Conservation (phyloP, 768 basidiomycete species). For the Lepiota brunneoincarnata region DNA sequence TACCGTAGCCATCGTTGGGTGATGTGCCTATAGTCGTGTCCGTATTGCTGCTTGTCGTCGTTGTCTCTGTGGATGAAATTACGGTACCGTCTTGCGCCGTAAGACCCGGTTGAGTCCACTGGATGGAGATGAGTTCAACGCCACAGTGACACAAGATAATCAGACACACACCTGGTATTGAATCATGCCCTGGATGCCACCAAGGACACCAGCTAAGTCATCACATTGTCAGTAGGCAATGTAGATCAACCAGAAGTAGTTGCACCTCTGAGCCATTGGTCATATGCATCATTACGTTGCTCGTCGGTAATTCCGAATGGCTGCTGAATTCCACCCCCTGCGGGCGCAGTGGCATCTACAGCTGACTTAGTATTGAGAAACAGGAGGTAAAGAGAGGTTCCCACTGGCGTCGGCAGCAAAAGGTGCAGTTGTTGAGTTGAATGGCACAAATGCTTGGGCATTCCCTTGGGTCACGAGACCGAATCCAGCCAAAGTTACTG, state of each 20-base stretch:
- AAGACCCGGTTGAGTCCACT: conserved; percentile 58
- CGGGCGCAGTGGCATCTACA: conserved; percentile 8
- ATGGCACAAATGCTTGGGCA: conserved; percentile 55
- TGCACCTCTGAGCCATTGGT: conserved; percentile 50
- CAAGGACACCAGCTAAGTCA: conserved; percentile 35
- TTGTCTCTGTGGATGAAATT: conserved; percentile 31
- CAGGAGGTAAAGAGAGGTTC: background rate
- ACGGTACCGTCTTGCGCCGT: conserved; percentile 45
- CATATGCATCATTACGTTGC: conserved; percentile 52
- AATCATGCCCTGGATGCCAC: conserved; percentile 40
- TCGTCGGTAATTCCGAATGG: conserved; percentile 51
- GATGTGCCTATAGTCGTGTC: conserved; percentile 43
- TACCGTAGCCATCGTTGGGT: conserved; percentile 65
- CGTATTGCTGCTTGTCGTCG: conserved; percentile 28
- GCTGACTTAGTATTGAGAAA: background rate
- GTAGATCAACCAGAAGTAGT: background rate
- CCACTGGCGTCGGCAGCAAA: conserved; percentile 30
- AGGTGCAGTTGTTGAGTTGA: conserved; percentile 49
- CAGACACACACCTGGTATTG: conserved; percentile 42
- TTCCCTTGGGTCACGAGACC: conserved; percentile 62
- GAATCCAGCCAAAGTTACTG: conserved; percentile 49
- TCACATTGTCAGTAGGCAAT: background rate
- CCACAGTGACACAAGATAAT: background rate
- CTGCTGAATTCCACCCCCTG: conserved; percentile 13
- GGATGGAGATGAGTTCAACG: conserved; percentile 21